phyloP scores from a whole-genome alignment of 2,329 filamentous ascomycete species.

The Cladosporium velox region DNA sequence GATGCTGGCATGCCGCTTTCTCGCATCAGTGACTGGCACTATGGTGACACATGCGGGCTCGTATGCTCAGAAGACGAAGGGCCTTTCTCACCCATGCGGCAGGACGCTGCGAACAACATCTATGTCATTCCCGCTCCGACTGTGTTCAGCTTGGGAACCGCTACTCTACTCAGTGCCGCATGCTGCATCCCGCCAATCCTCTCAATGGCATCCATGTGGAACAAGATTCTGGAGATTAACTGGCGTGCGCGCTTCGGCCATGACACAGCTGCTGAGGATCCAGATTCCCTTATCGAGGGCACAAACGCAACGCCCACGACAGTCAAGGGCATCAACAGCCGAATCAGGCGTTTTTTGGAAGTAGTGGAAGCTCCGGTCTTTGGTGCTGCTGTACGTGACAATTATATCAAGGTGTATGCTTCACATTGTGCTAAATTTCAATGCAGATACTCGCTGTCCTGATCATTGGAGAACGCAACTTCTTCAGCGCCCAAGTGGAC shows the following conservation, averaged over 20 bases:
- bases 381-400: conserved; percentile 51
- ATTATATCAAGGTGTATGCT: background rate
- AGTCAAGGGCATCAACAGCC: conserved; percentile 8
- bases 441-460: conserved; percentile 53
- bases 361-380: conserved; percentile 60
- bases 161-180: conserved; percentile 62
- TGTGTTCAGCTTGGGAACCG: conserved; percentile 59
- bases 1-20: conserved; percentile 43
- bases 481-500: conserved; percentile 58
- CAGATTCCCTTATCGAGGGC: background rate
- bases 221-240: conserved; percentile 64
- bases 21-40: conserved; percentile 47
- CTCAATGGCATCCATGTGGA: conserved; percentile 63
- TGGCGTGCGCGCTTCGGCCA: conserved; percentile 46
- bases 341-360: conserved; percentile 26
- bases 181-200: conserved; percentile 67
- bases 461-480: conserved; percentile 64
- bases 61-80: conserved; percentile 49
- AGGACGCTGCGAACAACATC: conserved; percentile 60
- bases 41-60: conserved; percentile 50
- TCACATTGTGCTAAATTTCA: background rate
- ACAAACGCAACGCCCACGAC: conserved; percentile 5
- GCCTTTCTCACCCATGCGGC: conserved; percentile 58
- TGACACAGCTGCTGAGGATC: background rate
- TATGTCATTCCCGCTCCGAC: conserved; percentile 63